Percentiles rank a stretch among this genome's conserved stretches.
Conservation (phyloP, 805 yeast species). For the Barnettozyma botsteinii region DNA sequence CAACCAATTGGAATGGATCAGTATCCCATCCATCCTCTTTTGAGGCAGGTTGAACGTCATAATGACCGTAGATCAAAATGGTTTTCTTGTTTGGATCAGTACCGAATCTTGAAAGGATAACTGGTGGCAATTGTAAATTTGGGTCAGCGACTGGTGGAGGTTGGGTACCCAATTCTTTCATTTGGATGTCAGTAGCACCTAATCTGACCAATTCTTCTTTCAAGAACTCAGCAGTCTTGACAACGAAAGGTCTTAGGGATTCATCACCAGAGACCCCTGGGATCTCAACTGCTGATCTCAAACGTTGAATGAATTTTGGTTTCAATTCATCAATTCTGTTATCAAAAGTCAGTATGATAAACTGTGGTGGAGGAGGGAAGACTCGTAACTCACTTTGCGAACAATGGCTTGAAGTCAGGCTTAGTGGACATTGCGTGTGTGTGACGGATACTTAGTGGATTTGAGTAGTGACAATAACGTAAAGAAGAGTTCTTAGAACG, state of each 20-base stretch:
- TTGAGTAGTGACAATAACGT: not conserved
- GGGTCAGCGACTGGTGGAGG: constrained; percentile 81
- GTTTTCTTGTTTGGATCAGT: constrained; percentile 78
- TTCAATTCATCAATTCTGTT: constrained; percentile 66
- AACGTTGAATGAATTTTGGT: constrained; percentile 65
- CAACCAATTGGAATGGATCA: constrained; percentile 79
- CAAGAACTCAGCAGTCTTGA: constrained; percentile 83
- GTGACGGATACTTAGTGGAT: not conserved
- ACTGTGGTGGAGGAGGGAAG: not conserved
- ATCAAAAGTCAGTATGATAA: constrained; percentile 18
- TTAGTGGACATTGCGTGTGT: constrained; percentile 7
- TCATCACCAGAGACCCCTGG: constrained; percentile 95
- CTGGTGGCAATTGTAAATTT: constrained; percentile 79
- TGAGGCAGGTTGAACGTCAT: constrained; percentile 96
- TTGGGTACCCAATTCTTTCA: constrained; percentile 80
- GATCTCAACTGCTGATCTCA: constrained; percentile 82
- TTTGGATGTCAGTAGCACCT: constrained; percentile 78
- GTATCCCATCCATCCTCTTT: constrained; percentile 92
- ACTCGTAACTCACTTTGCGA: constrained; percentile 11
- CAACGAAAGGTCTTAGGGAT: constrained; percentile 78
- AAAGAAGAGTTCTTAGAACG: not conserved
- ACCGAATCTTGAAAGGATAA: constrained; percentile 88
- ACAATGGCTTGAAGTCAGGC: constrained; percentile 11
- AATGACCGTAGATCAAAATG: constrained; percentile 90
- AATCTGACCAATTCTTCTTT: constrained; percentile 59